Evolutionary conservation across 2,329 filamentous ascomycete genomes (phyloP).

Genomic region (Claviceps capensis): DNA sequence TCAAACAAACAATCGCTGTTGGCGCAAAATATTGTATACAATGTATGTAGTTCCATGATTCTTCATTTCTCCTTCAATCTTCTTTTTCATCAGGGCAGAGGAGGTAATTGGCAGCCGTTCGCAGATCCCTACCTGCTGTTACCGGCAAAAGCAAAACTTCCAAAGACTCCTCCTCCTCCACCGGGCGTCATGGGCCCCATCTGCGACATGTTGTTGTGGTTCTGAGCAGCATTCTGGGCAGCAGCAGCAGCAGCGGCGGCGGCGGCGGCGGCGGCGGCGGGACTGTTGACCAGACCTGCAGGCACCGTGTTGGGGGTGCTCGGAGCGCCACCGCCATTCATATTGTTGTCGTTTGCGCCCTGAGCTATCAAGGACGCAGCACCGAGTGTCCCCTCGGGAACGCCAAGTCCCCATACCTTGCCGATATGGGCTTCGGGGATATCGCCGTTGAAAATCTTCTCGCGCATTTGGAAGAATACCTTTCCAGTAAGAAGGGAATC

Average conservation of each 20-base stretch:
- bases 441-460: slow-evolving; percentile 72
- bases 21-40: neutral
- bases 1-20: neutral
- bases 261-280: slow-evolving; percentile 27
- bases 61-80: neutral
- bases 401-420: slow-evolving; percentile 86
- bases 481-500: slow-evolving; percentile 87
- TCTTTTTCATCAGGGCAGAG: neutral
- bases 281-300: slow-evolving; percentile 30
- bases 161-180: slow-evolving; percentile 61
- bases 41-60: neutral
- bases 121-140: slow-evolving; percentile 19
- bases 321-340: slow-evolving; percentile 28
- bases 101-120: slow-evolving; percentile 5
- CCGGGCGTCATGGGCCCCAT: slow-evolving; percentile 69
- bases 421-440: slow-evolving; percentile 73
- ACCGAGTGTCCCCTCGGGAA: slow-evolving; percentile 39
- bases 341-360: slow-evolving; percentile 23
- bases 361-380: slow-evolving; percentile 21
- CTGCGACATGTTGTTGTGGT: slow-evolving; percentile 40
- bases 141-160: slow-evolving; percentile 48
- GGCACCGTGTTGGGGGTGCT: slow-evolving; percentile 57
- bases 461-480: slow-evolving; percentile 87
- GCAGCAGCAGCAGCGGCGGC: slow-evolving; percentile 18
- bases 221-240: slow-evolving; percentile 28